Conservation (phyloP, 75 land plant species). For the Cupressus sempervirens region DNA sequence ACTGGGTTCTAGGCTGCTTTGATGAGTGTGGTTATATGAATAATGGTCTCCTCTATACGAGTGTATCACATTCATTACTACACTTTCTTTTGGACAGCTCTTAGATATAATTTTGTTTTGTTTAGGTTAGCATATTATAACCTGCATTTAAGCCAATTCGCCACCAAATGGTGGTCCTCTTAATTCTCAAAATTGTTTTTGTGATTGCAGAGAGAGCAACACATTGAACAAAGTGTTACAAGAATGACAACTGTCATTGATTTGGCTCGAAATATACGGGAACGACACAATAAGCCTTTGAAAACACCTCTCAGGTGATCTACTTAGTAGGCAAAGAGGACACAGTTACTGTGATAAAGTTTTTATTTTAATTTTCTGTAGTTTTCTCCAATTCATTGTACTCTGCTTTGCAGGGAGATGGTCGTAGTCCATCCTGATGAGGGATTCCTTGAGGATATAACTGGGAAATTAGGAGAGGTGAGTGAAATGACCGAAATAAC, state of each 20-base stretch:
- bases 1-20: background rate
- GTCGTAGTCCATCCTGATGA: constrained; percentile 90
- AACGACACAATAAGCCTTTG: constrained; percentile 89
- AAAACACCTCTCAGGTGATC: constrained; percentile 81
- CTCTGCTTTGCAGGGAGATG: constrained; percentile 69
- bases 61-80: background rate
- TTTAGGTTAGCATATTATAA: background rate
- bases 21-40: background rate
- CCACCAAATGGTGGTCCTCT: background rate
- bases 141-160: background rate
- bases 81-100: background rate
- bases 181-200: background rate
- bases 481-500: constrained; percentile 12
- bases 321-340: background rate
- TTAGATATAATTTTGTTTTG: background rate
- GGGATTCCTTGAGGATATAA: constrained; percentile 82
- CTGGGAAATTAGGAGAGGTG: constrained; percentile 82
- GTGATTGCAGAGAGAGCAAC: constrained; percentile 57
- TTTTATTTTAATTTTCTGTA: background rate
- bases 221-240: constrained; percentile 90
- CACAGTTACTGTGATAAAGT: background rate
- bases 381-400: background rate
- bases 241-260: constrained; percentile 99
- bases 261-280: constrained; percentile 96
- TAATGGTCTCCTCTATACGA: background rate